Base-by-base conservation (phyloP, 2,329 filamentous ascomycete species). In the Cadophora luteo-olivacea region DNA sequence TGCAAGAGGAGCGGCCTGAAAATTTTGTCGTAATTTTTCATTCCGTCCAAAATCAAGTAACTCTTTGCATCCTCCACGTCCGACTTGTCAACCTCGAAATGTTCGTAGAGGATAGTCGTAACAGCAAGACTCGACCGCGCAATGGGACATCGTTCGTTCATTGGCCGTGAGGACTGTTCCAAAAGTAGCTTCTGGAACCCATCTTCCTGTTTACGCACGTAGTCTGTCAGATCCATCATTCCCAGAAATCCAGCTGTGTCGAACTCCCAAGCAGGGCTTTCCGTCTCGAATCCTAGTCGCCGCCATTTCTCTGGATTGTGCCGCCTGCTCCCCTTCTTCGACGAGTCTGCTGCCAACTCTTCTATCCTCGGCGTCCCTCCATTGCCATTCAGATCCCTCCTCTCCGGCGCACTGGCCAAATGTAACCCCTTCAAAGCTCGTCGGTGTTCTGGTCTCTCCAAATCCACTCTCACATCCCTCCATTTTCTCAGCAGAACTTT, bases 171-270 rank as follows among this genome's bases (percentile, higher is more conserved):
- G 3, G 92, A 91, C 80, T 99, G 96, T 80, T 99, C 96, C 45
- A 97, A 83, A 19, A 99, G 82, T 74, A 97, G 84, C 81, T 97
- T 97, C 78, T 97, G 94, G 74, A 97, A 98, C 12, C 89, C 89
- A 77, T 97, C 94, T 78, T 97, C 93, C 77, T 97, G 91, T 78
- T 94, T 97, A 76, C 92, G 88, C 61, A 97, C 93, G 78, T 93
- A 99, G 79, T 98, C 94, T 1, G 94, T 93, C 76, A 99, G 81
- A 79, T 99, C 96, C 94, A 99, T 98, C 88, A 99, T 93, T 33
- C 96, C 96, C 65, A 99, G 81, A 78, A 94, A 98, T 0, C 96
- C 96, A 33, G 92, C 91, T 49, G 88, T 84, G 24, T 93, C 90
- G 77, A 99, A 98, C 74, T 99, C 96, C 75, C 86, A 86, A 0